A percentile compares a stretch with the other conserved stretches of the same genome.
phyloP scores from a whole-genome alignment of 805 yeast genomes.

The Starmerella floricola region DNA sequence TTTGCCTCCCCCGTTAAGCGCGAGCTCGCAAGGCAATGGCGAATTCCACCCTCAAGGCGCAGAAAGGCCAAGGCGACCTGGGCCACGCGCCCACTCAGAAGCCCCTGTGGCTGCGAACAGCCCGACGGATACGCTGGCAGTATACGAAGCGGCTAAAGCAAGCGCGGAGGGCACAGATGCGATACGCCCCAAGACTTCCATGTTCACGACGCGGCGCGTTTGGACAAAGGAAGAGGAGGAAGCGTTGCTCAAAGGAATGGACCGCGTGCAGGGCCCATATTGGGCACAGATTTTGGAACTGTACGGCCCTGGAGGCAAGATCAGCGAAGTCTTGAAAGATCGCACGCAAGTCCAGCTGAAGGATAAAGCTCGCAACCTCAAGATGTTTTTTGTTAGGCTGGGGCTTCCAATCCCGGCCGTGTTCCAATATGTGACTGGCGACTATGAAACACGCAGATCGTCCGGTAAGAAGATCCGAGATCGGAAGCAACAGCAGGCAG shows the following conservation, averaged over 20 bases:
- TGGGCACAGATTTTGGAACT: slow-evolving; percentile 85
- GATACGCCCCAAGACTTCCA: slow-evolving; percentile 18
- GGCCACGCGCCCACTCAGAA: slow-evolving; percentile 8
- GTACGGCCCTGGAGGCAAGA: slow-evolving; percentile 89
- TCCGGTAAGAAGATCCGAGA: slow-evolving; percentile 16
- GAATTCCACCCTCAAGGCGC: not conserved
- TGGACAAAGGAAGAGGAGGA: slow-evolving; percentile 88
- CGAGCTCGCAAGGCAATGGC: not conserved
- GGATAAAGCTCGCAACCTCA: slow-evolving; percentile 95
- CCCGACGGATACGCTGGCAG: slow-evolving; percentile 21
- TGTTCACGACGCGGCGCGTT: slow-evolving; percentile 40
- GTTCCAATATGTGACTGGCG: slow-evolving; percentile 78
- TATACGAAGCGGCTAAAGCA: slow-evolving; percentile 24
- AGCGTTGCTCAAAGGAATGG: slow-evolving; percentile 69
- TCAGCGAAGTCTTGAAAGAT: slow-evolving; percentile 71
- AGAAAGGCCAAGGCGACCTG: slow-evolving; percentile 8
- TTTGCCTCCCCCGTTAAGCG: slow-evolving; percentile 9
- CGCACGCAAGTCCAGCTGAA: slow-evolving; percentile 85
- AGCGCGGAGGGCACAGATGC: slow-evolving; percentile 22
- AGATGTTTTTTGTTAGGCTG: slow-evolving; percentile 67
- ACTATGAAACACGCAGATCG: slow-evolving; percentile 27
- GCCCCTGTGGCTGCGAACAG: slow-evolving; percentile 5
- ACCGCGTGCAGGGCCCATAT: slow-evolving; percentile 67
- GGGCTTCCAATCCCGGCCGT: slow-evolving; percentile 71
- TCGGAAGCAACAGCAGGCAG: not conserved